phyloP scores from a whole-genome alignment of 306 rosid genomes.

The Citrullus colocynthis region DNA sequence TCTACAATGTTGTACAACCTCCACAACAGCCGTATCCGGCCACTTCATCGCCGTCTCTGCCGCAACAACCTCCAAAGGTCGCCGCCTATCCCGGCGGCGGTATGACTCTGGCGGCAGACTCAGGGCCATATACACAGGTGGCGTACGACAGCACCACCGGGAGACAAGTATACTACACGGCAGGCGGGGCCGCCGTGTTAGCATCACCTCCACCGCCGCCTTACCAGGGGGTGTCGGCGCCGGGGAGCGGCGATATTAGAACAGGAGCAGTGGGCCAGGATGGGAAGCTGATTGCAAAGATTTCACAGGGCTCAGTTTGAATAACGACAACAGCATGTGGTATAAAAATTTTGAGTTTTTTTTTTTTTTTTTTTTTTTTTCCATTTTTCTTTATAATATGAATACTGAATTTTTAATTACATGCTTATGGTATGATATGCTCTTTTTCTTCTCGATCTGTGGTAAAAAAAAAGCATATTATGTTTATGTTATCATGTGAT shows the following conservation, averaged over 20 bases:
- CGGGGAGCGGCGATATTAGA: conserved; percentile 18
- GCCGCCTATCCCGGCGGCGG: conserved; percentile 34
- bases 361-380: neutral
- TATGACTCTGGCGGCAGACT: conserved; percentile 6
- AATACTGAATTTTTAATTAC: neutral
- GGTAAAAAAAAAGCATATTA: neutral
- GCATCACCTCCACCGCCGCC: conserved; percentile 21
- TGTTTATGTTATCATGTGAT: neutral
- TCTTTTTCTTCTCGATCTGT: neutral
- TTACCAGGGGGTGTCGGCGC: conserved; percentile 30
- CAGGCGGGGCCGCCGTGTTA: conserved; percentile 31
- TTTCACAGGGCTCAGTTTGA: conserved; percentile 64
- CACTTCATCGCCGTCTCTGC: conserved; percentile 14
- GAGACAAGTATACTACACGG: conserved; percentile 67
- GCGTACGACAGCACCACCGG: conserved; percentile 51
- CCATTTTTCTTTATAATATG: neutral
- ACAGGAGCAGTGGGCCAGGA: conserved; percentile 49
- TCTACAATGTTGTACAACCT: conserved; percentile 28
- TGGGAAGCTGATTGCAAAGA: conserved; percentile 46
- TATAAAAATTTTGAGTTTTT: conserved; percentile 3
- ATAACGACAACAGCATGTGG: neutral
- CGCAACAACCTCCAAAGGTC: conserved; percentile 30
- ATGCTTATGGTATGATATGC: neutral
- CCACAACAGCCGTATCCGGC: conserved; percentile 21
- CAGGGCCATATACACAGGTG: conserved; percentile 21